Evolutionary conservation across 768 basidiomycete genomes (phyloP), one percentile per base, ranked within the genome.

Genomic region (Russula brevipes): DNA sequence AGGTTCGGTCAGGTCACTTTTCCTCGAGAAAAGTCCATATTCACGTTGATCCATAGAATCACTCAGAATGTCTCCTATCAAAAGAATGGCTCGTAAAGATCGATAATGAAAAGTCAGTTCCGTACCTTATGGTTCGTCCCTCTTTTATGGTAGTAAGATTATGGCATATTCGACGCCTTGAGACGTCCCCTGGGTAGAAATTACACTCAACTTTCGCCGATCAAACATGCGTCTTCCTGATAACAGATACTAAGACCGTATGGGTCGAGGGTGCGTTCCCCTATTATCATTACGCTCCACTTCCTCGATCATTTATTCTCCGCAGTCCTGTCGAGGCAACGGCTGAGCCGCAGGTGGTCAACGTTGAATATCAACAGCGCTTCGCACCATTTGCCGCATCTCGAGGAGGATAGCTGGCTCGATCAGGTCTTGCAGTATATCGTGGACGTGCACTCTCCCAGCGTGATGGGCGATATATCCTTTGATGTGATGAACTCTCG

Each of bases 31-130:
- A 45, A 2, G 7, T 8, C 4, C 33, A 45, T 56, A 50, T 17
- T 60, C 47, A 64, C 36, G 12, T 39, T 36, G 41, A 12, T 55
- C 36, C 14, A 14, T 38, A 90, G 88, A 82, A 83, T 53, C 78
- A 84, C 59, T 76, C 80, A 39, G 83, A 82, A 58, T 70, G 73
- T 39, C 78, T 91, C 38, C 75, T 87, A 35, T 75, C 75, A 60
- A 87, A 85, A 71, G 88, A 90, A 72, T 91, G 89, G 89, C 77
- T 91, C 12, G 82, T 82, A 38, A 89, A 87, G 72, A 76, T 80
- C 55, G 85, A 90, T 70, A 76, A 77, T 42, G 76, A 76, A 50
- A 81, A 76, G 16, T 85, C 87, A 1, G 82, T 78, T 2, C 85
- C 88, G 39, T 91, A 90, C 74, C 81, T 91, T 66, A 75, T 90